Percentiles rank a stretch among this genome's conserved stretches.
phyloP scores from a whole-genome alignment of 352 stramenopile species.

The Phytophthora fragariae region DNA sequence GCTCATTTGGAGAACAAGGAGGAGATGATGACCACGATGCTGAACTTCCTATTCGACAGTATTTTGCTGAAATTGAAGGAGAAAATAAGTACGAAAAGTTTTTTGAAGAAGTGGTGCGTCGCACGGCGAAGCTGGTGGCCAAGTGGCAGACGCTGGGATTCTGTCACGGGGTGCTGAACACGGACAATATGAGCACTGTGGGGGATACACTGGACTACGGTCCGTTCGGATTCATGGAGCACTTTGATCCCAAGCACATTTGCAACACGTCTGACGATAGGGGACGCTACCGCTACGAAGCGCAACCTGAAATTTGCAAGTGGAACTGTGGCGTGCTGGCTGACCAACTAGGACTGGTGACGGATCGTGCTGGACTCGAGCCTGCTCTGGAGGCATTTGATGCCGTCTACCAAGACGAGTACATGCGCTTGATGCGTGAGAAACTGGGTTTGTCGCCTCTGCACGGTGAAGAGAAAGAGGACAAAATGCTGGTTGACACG shows the following conservation, averaged over 20 bases:
- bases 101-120: conserved; percentile 68
- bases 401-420: conserved; percentile 60
- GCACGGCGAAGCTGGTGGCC: conserved; percentile 85
- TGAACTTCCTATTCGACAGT: conserved; percentile 82
- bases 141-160: conserved; percentile 90
- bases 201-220: conserved; percentile 94
- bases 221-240: conserved; percentile 94
- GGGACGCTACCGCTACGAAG: conserved; percentile 85
- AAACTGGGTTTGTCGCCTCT: conserved; percentile 73
- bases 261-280: conserved; percentile 87
- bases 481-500: conserved; percentile 57
- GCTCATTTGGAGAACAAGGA: conserved; percentile 69
- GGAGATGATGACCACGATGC: conserved; percentile 75
- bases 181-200: conserved; percentile 93
- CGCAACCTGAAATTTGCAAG: conserved; percentile 87
- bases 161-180: conserved; percentile 94
- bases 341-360: conserved; percentile 66
- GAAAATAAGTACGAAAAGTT: conserved; percentile 52
- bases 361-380: conserved; percentile 35
- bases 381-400: conserved; percentile 51
- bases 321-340: conserved; percentile 84
- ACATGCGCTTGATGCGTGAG: conserved; percentile 60
- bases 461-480: conserved; percentile 36
- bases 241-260: conserved; percentile 85
- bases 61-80: conserved; percentile 59